Evolutionary conservation across 2,329 filamentous ascomycete species (phyloP).

Genomic region (Macrophomina tecta): DNA sequence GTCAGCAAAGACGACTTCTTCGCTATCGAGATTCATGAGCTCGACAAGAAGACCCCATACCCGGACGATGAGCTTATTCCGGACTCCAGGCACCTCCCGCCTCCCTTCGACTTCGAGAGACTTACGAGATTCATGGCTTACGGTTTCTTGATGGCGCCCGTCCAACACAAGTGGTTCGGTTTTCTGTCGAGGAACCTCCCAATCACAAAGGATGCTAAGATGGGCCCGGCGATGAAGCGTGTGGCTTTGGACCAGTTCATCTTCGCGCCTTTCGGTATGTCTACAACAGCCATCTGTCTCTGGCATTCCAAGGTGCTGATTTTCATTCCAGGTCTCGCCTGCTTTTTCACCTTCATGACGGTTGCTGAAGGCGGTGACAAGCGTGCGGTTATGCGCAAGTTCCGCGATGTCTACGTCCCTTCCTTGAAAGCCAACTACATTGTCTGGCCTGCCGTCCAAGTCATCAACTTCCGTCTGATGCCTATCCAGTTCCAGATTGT

Average conservation of each 20-base stretch:
- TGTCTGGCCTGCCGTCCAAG: constrained; percentile 93
- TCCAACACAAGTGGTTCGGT: constrained; percentile 95
- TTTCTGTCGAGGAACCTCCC: constrained; percentile 85
- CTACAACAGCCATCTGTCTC: not conserved
- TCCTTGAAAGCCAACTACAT: constrained; percentile 95
- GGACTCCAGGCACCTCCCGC: constrained; percentile 66
- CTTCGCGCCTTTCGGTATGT: constrained; percentile 83
- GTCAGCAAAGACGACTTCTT: constrained; percentile 71
- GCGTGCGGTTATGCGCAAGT: constrained; percentile 79
- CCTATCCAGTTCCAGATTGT: constrained; percentile 97
- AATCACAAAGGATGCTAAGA: constrained; percentile 76
- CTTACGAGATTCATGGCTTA: constrained; percentile 96
- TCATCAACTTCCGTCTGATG: constrained; percentile 95
- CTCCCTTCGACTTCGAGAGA: constrained; percentile 94
- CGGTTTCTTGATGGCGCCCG: constrained; percentile 91
- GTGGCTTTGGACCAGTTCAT: constrained; percentile 92
- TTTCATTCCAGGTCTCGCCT: constrained; percentile 66
- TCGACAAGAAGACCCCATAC: constrained; percentile 79
- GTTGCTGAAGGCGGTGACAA: constrained; percentile 89
- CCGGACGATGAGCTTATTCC: constrained; percentile 70
- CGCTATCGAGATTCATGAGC: constrained; percentile 86
- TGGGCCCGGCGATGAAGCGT: constrained; percentile 82
- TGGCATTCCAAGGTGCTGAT: not conserved
- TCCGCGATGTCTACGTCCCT: constrained; percentile 91
- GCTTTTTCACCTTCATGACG: constrained; percentile 97